These are phyloP conservation scores for Leucaena leucocephala DNA, from an alignment of 306 rosid species.

Conservation along the genomic window DNA sequence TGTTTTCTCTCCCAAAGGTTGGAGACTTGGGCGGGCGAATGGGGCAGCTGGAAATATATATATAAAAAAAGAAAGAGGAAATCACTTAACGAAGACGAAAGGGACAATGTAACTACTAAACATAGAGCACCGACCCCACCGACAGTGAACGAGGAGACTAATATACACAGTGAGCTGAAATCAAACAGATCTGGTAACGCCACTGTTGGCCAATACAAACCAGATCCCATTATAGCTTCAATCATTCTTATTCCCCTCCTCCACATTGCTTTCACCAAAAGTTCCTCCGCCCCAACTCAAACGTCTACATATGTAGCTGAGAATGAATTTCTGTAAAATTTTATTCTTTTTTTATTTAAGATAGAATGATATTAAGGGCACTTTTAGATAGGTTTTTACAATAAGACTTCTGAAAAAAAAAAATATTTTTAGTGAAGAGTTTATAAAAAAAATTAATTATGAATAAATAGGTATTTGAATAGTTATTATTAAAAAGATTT, in stretches of 20 bases:
- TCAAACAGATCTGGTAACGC: constrained; percentile 34
- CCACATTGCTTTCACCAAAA: constrained; percentile 14
- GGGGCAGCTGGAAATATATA: constrained; percentile 57
- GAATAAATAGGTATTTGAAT: too few species aligned
- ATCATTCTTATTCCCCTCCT: constrained; percentile 31
- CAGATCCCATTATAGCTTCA: background rate
- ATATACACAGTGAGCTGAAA: constrained; percentile 8
- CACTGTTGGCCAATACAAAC: background rate
- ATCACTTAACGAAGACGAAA: constrained; percentile 55
- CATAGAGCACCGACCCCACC: constrained; percentile 51
- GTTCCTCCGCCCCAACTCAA: too few species aligned
- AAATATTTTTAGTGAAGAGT: too few species aligned
- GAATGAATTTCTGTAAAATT: too few species aligned
- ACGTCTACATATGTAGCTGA: too few species aligned
- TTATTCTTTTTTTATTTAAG: too few species aligned
- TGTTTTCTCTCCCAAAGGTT: constrained; percentile 34
- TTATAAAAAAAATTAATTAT: too few species aligned
- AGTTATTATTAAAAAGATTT: too few species aligned
- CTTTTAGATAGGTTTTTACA: too few species aligned
- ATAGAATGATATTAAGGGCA: too few species aligned
- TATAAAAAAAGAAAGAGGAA: constrained; percentile 24
- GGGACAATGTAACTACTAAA: constrained; percentile 53
- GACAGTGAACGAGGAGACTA: constrained; percentile 43
- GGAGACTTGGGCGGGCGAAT: constrained; percentile 17
- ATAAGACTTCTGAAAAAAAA: too few species aligned